A percentile compares a stretch with the other conserved stretches of the same genome.
Evolutionary conservation across 2,329 filamentous ascomycete genomes (phyloP).

Genomic region (Neonectria magnoliae): DNA sequence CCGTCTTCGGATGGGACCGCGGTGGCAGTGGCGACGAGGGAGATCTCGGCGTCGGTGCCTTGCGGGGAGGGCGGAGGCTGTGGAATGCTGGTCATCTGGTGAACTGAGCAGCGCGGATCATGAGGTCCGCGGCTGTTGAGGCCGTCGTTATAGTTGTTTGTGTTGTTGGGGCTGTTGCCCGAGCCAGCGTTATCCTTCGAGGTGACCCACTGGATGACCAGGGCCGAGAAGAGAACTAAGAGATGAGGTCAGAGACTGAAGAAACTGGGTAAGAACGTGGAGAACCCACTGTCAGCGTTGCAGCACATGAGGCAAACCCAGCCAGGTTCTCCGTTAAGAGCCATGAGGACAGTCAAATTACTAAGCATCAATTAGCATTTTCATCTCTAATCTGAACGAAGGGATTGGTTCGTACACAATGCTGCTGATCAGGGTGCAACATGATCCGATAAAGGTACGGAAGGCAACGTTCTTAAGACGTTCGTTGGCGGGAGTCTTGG

Average conservation of each 20-base stretch:
- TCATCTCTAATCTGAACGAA: not conserved
- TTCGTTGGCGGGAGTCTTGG: constrained; percentile 52
- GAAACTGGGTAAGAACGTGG: not conserved
- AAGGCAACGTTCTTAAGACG: constrained; percentile 63
- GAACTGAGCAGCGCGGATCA: not conserved
- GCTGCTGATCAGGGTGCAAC: constrained; percentile 66
- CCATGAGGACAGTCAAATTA: constrained; percentile 68
- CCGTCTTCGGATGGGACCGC: constrained; percentile 32
- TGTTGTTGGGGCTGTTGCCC: constrained; percentile 31
- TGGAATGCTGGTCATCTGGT: constrained; percentile 16
- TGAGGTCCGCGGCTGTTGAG: not conserved
- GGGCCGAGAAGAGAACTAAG: constrained; percentile 67
- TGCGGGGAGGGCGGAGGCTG: constrained; percentile 24
- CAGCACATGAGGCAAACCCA: constrained; percentile 75
- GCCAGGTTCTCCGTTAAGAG: constrained; percentile 68
- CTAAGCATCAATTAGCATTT: constrained; percentile 45
- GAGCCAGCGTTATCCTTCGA: constrained; percentile 56
- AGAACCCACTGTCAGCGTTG: constrained; percentile 66
- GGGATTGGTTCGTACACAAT: constrained; percentile 57
- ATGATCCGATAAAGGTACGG: constrained; percentile 68
- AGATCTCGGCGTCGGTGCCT: constrained; percentile 41
- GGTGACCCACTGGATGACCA: constrained; percentile 71
- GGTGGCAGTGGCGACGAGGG: constrained; percentile 36
- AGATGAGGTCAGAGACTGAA: not conserved
- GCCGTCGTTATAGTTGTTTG: constrained; percentile 7